Conservation (phyloP, 2,329 filamentous ascomycete species). For the Nigrograna mackinnonii region DNA sequence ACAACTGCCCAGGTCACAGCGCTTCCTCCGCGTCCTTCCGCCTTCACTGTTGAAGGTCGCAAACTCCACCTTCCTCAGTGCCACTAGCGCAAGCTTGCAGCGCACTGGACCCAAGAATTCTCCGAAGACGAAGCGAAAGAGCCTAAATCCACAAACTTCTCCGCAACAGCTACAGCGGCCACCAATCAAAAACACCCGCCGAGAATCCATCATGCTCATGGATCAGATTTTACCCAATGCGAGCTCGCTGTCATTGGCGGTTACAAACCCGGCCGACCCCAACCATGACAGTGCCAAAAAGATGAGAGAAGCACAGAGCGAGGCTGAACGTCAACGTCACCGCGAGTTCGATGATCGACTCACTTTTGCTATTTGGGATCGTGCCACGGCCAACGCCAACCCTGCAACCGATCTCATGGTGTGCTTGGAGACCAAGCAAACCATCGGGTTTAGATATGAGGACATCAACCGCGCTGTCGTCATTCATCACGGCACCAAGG, state of each 20-base stretch:
- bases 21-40: conserved; percentile 85
- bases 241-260: conserved; percentile 33
- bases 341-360: conserved; percentile 79
- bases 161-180: conserved; percentile 17
- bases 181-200: conserved; percentile 36
- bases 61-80: conserved; percentile 93
- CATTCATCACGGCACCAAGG: conserved; percentile 90
- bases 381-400: conserved; percentile 88
- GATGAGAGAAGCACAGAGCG: conserved; percentile 57
- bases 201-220: conserved; percentile 54
- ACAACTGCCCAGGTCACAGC: conserved; percentile 87
- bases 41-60: conserved; percentile 91
- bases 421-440: conserved; percentile 86
- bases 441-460: conserved; percentile 95
- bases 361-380: conserved; percentile 91
- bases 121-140: conserved; percentile 37
- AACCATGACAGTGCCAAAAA: conserved; percentile 32
- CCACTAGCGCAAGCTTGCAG: conserved; percentile 79
- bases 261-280: conserved; percentile 27
- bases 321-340: conserved; percentile 73
- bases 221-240: conserved; percentile 49
- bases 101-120: conserved; percentile 57
- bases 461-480: conserved; percentile 91
- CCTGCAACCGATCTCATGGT: conserved; percentile 91
- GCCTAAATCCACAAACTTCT: conserved; percentile 18